Percentiles rank a stretch among this genome's conserved stretches.
Conservation (phyloP, 768 basidiomycete genomes). For the Lactarius psammicola region DNA sequence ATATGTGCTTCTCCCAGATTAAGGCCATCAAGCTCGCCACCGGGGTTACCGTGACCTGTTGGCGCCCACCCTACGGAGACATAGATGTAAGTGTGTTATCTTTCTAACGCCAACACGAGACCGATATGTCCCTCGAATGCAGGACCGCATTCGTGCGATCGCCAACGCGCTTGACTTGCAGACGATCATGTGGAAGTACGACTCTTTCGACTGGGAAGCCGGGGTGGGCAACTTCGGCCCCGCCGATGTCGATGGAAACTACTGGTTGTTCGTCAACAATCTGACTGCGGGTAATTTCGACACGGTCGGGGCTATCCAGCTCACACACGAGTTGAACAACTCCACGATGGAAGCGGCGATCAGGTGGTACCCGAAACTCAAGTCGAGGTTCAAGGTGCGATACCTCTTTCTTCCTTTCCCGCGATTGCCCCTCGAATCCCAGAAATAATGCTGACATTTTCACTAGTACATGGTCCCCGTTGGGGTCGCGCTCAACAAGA, state of each 20-base stretch:
- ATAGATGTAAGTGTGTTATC: constrained; percentile 43
- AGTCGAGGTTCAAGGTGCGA: constrained; percentile 45
- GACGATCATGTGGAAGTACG: constrained; percentile 72
- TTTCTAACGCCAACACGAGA: neutral
- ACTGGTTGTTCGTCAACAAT: constrained; percentile 19
- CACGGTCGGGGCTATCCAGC: constrained; percentile 45
- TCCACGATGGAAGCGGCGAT: constrained; percentile 61
- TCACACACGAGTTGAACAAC: constrained; percentile 60
- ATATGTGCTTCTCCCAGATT: constrained; percentile 35
- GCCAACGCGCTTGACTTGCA: constrained; percentile 63
- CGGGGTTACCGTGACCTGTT: constrained; percentile 59
- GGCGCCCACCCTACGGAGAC: constrained; percentile 64
- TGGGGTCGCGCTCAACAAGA: constrained; percentile 49
- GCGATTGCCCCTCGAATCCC: neutral
- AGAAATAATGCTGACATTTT: neutral
- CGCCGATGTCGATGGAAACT: constrained; percentile 17
- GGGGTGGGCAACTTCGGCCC: constrained; percentile 6
- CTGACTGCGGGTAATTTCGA: constrained; percentile 17
- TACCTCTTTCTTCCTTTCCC: neutral
- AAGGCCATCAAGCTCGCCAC: constrained; percentile 53
- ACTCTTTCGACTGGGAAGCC: constrained; percentile 67
- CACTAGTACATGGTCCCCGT: constrained; percentile 48
- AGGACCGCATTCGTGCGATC: constrained; percentile 70
- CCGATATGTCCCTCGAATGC: neutral
- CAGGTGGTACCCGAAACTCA: constrained; percentile 48